Conservation (phyloP, 441 rosid genomes). For the Lepidium campestre region DNA sequence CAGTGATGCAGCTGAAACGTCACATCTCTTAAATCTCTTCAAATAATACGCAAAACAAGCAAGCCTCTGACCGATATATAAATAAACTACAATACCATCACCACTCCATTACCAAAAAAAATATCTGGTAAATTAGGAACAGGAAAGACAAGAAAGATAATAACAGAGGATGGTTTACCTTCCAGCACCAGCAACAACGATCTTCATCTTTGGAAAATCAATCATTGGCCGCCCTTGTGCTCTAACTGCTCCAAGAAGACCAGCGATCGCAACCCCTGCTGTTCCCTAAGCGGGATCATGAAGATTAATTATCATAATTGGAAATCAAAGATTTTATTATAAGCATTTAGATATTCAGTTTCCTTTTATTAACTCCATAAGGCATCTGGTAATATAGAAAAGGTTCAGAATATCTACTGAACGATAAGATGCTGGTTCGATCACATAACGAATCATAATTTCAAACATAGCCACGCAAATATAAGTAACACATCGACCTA, state of each 20-base stretch:
- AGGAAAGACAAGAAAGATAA: not conserved
- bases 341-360: not conserved
- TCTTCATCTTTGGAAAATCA: slow-evolving; percentile 97
- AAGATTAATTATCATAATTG: not conserved
- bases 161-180: slow-evolving; percentile 45
- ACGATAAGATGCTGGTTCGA: slow-evolving; percentile 5
- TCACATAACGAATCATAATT: not conserved
- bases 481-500: not conserved
- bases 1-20: slow-evolving; percentile 9
- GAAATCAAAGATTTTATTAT: not conserved
- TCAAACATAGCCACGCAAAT: not conserved
- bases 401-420: not conserved
- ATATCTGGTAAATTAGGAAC: not conserved
- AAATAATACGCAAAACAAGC: not conserved
- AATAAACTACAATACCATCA: not conserved
- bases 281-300: slow-evolving; percentile 61
- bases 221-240: slow-evolving; percentile 98
- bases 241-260: slow-evolving; percentile 99
- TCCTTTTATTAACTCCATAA: not conserved
- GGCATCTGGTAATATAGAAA: not conserved
- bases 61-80: not conserved
- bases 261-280: slow-evolving; percentile 99
- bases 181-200: slow-evolving; percentile 99
- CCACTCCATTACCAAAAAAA: not conserved
- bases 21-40: not conserved